Conservation (phyloP, 257 asterid species). For the Nicotiana tomentosiformis region DNA sequence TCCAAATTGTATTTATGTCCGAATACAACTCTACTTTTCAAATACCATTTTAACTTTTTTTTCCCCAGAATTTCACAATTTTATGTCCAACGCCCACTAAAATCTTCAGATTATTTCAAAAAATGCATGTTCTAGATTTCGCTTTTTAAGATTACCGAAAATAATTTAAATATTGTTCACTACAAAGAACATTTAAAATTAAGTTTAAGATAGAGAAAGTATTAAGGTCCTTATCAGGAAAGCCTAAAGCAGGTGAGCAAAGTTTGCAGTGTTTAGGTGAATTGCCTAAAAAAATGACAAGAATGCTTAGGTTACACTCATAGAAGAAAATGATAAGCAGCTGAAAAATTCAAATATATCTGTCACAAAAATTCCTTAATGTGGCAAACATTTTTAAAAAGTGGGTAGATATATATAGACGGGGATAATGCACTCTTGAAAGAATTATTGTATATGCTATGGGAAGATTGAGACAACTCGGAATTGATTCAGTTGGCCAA, state of each 20-base stretch:
- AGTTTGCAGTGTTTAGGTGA: conserved; percentile 29
- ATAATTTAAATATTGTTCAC: no score
- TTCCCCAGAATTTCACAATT: no score
- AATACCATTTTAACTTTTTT: no score
- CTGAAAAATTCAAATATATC: conserved; percentile 13
- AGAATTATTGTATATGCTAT: background rate
- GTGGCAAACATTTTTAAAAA: background rate
- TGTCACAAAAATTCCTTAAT: conserved; percentile 14
- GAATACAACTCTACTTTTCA: no score
- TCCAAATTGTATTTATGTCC: no score
- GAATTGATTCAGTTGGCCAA: conserved; percentile 8
- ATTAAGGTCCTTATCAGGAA: conserved; percentile 23
- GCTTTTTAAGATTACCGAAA: background rate
- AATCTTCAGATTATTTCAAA: no score
- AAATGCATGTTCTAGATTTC: background rate
- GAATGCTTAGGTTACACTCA: conserved; percentile 7
- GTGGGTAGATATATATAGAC: background rate
- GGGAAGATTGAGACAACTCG: conserved; percentile 15
- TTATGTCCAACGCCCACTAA: no score
- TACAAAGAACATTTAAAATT: background rate
- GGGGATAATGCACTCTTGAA: conserved; percentile 11
- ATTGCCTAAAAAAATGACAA: conserved; percentile 15
- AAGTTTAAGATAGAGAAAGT: background rate
- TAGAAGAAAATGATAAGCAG: conserved; percentile 18
- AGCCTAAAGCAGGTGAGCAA: background rate